Evolutionary conservation across 257 asterid species (phyloP).

Genomic region (Misopates orontium): DNA sequence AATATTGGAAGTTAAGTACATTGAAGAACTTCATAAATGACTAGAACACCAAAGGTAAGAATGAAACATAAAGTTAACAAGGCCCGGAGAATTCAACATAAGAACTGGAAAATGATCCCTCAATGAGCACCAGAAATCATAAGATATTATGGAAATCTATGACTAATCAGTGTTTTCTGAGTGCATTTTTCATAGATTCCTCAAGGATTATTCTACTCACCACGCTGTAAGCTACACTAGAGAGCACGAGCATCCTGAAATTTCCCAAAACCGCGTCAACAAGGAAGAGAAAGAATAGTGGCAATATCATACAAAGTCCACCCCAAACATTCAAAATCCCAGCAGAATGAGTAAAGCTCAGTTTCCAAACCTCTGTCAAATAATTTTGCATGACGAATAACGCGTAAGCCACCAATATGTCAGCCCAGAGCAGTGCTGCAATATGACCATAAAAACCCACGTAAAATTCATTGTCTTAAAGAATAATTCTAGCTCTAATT

Average conservation of each 20-base stretch:
- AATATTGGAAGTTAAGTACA: too few species aligned
- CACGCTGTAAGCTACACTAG: slow-evolving; percentile 45
- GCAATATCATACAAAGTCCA: slow-evolving; percentile 42
- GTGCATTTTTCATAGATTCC: slow-evolving; percentile 33
- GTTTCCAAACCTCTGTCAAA: slow-evolving; percentile 63
- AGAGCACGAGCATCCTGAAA: slow-evolving; percentile 44
- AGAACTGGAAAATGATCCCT: too few species aligned
- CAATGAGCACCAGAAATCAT: neutral
- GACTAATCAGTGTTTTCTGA: too few species aligned
- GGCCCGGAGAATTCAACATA: too few species aligned
- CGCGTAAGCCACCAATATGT: slow-evolving; percentile 38
- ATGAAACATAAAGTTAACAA: too few species aligned
- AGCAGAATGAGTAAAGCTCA: slow-evolving; percentile 57
- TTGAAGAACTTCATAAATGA: neutral
- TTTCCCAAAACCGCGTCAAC: slow-evolving; percentile 43
- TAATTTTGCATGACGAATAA: slow-evolving; percentile 62
- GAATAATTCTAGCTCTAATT: neutral
- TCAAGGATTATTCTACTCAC: slow-evolving; percentile 34
- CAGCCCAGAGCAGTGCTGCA: slow-evolving; percentile 39
- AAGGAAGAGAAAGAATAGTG: slow-evolving; percentile 37
- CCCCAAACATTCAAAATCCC: slow-evolving; percentile 49
- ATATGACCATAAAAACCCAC: neutral
- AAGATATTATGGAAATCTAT: too few species aligned
- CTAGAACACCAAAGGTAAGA: neutral
- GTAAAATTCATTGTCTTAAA: neutral